phyloP scores from a whole-genome alignment of 2,329 filamentous ascomycete genomes.

The Ceratocystis lukuohia region DNA sequence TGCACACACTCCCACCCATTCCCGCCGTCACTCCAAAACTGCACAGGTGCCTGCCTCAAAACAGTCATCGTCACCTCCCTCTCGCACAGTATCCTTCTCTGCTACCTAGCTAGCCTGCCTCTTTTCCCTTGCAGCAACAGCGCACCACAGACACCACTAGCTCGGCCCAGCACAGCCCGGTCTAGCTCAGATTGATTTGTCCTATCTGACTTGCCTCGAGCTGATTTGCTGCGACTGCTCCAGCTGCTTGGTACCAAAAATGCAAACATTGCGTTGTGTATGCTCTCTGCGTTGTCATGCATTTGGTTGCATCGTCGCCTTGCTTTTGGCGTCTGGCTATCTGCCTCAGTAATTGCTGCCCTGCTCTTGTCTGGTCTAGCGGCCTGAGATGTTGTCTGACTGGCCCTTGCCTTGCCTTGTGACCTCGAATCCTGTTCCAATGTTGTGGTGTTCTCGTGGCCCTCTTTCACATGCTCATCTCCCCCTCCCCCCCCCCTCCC shows the following conservation, averaged over 20 bases:
- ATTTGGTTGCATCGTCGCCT: neutral
- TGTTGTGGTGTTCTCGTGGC: too few species aligned
- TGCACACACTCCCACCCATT: neutral
- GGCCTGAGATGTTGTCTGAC: too few species aligned
- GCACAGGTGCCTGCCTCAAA: constrained; percentile 8
- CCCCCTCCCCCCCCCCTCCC: neutral
- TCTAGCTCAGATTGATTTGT: neutral
- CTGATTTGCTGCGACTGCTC: neutral
- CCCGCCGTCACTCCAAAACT: constrained; percentile 18
- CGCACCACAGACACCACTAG: neutral
- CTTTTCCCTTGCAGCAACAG: too few species aligned
- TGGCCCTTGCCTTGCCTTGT: too few species aligned
- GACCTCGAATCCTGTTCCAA: too few species aligned
- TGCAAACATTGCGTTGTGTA: neutral
- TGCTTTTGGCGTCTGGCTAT: too few species aligned
- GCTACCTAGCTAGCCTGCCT: too few species aligned
- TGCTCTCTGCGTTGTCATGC: neutral
- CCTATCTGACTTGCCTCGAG: neutral
- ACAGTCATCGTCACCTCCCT: neutral
- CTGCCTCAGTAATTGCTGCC: too few species aligned
- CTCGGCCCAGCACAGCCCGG: neutral
- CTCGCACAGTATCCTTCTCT: neutral
- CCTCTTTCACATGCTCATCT: too few species aligned
- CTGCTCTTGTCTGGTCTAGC: too few species aligned
- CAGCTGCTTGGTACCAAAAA: neutral